A percentile compares a stretch with the other conserved stretches of the same genome.
Evolutionary conservation across 1,139 yeast species (phyloP).

Genomic region (Saccharomyces hybrid): DNA sequence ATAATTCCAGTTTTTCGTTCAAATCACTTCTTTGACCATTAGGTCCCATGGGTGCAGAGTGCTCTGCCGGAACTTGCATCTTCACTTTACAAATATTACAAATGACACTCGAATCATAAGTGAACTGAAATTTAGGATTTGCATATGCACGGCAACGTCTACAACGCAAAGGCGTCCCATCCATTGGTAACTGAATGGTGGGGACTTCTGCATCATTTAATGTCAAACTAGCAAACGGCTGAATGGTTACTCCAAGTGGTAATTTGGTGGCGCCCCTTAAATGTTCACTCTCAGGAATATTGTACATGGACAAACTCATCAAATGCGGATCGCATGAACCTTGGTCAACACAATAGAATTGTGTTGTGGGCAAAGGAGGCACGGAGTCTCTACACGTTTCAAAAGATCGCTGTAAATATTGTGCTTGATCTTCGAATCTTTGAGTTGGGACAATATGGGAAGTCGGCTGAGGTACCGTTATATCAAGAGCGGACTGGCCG

Average conservation of each 20-base stretch:
- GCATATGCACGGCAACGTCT: conserved; percentile 83
- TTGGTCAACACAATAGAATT: conserved; percentile 65
- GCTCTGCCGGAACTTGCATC: conserved; percentile 62
- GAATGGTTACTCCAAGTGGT: conserved; percentile 72
- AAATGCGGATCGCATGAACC: conserved; percentile 79
- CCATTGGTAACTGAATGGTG: conserved; percentile 3
- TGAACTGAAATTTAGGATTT: conserved; percentile 73
- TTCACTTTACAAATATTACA: conserved; percentile 88
- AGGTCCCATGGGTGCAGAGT: conserved; percentile 55
- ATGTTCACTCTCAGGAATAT: conserved; percentile 69
- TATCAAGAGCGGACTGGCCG: conserved; percentile 6
- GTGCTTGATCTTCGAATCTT: conserved; percentile 48
- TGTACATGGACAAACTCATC: conserved; percentile 73
- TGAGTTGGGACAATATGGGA: conserved; percentile 48
- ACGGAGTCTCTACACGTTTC: conserved; percentile 64
- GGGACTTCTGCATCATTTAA: conserved; percentile 32
- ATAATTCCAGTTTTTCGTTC: conserved; percentile 64
- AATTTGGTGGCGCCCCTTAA: conserved; percentile 63
- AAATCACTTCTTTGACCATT: conserved; percentile 57
- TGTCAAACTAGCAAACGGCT: conserved; percentile 70
- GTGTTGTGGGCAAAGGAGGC: conserved; percentile 79
- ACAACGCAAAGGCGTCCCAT: conserved; percentile 64
- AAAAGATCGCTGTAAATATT: conserved; percentile 44
- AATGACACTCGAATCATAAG: conserved; percentile 54
- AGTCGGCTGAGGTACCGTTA: conserved; percentile 12